A percentile compares a stretch with the other conserved stretches of the same genome.
These are phyloP conservation scores for Marsdenia floribunda DNA, from an alignment of 257 asterid genomes.

Conservation along the genomic window DNA sequence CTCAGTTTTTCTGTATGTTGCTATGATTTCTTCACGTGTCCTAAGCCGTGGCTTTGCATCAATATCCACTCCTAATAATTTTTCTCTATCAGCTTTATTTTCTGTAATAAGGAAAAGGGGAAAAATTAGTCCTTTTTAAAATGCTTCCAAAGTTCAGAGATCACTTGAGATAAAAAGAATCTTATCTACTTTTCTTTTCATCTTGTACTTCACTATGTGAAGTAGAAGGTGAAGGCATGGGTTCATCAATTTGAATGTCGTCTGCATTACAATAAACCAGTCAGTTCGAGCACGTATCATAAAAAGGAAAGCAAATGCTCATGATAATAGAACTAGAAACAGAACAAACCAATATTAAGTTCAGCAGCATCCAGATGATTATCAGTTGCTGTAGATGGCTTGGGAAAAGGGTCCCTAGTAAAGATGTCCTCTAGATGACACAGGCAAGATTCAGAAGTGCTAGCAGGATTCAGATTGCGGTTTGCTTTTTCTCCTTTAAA, in stretches of 20 bases:
- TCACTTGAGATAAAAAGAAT: conserved; percentile 11
- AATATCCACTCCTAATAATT: conserved; percentile 37
- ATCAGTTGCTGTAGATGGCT: conserved; percentile 25
- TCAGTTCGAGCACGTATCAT: conserved; percentile 19
- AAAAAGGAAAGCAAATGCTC: conserved; percentile 8
- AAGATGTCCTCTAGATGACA: conserved; percentile 60
- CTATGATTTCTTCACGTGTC: conserved; percentile 78
- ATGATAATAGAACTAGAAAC: not conserved
- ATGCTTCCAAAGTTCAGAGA: conserved; percentile 10
- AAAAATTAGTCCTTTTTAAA: not conserved
- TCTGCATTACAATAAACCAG: conserved; percentile 33
- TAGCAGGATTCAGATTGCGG: conserved; percentile 24
- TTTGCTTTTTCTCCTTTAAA: conserved; percentile 47
- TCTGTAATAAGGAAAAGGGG: conserved; percentile 33
- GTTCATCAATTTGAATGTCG: conserved; percentile 84
- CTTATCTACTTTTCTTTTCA: conserved; percentile 37
- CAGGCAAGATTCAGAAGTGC: conserved; percentile 33
- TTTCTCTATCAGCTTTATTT: conserved; percentile 49
- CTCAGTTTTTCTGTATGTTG: conserved; percentile 74
- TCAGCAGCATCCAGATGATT: conserved; percentile 45
- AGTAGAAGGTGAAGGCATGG: conserved; percentile 39
- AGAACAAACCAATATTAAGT: conserved; percentile 61
- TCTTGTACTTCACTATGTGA: conserved; percentile 40
- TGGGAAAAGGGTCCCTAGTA: conserved; percentile 41
- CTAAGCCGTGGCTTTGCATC: conserved; percentile 59